These are phyloP conservation scores for Saccharum hybrid DNA, from an alignment of 202 grass and related monocot genomes.

Conservation along the genomic window DNA sequence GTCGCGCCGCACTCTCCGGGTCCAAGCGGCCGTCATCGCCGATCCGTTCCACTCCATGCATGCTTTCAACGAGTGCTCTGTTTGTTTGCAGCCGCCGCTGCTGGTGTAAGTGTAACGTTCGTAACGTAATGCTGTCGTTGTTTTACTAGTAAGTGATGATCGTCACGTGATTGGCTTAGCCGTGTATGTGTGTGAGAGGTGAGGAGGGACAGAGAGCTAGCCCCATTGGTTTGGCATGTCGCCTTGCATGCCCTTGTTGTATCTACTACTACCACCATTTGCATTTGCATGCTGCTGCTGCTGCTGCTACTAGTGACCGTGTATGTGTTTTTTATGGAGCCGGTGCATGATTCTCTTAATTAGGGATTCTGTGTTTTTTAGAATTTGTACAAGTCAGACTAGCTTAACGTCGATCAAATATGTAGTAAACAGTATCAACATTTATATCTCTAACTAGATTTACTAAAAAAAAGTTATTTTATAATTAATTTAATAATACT, in stretches of 20 bases:
- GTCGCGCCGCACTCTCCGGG: too few relatives aligned
- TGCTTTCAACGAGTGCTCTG: conserved; percentile 17
- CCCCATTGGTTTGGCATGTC: conserved; percentile 43
- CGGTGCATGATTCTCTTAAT: background rate
- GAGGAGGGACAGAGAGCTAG: background rate
- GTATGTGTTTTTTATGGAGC: background rate
- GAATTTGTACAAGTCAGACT: background rate
- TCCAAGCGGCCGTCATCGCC: background rate
- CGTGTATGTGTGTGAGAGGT: background rate
- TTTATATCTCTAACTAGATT: background rate
- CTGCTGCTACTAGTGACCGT: conserved; percentile 14
- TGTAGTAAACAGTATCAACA: too few relatives aligned
- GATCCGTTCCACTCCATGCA: conserved; percentile 14
- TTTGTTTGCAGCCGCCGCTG: conserved; percentile 36
- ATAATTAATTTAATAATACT: background rate
- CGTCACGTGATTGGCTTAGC: conserved; percentile 48
- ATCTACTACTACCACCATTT: conserved; percentile 31
- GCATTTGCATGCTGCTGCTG: background rate
- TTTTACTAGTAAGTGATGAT: conserved; percentile 42
- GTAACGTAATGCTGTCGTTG: conserved; percentile 40
- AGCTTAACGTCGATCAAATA: background rate
- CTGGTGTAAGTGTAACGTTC: conserved; percentile 19
- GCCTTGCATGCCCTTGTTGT: conserved; percentile 39
- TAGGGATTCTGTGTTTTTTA: background rate
- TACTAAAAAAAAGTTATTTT: background rate